These are phyloP conservation scores for Lepidium campestre DNA, from an alignment of 441 rosid genomes.

Conservation along the genomic window DNA sequence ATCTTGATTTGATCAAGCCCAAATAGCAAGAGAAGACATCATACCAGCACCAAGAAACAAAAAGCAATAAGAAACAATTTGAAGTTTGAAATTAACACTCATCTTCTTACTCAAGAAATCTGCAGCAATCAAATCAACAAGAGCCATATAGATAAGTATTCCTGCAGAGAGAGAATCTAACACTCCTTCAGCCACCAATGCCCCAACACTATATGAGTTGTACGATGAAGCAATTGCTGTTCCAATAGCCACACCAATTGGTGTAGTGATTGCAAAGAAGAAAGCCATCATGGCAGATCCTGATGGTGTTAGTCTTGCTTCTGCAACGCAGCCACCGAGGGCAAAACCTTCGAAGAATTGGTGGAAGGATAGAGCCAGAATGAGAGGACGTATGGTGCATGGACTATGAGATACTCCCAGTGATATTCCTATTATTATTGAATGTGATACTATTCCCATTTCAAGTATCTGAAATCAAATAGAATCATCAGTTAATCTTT, in stretches of 20 bases:
- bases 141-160: slow-evolving; percentile 82
- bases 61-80: slow-evolving; percentile 57
- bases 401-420: slow-evolving; percentile 86
- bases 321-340: slow-evolving; percentile 89
- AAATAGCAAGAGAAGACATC: slow-evolving; percentile 78
- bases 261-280: slow-evolving; percentile 74
- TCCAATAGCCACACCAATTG: slow-evolving; percentile 67
- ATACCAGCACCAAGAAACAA: slow-evolving; percentile 79
- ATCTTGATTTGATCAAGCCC: slow-evolving; percentile 38
- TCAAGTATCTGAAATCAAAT: slow-evolving; percentile 48
- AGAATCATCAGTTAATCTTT: background rate
- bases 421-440: slow-evolving; percentile 79
- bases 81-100: slow-evolving; percentile 73
- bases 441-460: slow-evolving; percentile 76
- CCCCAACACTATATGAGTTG: slow-evolving; percentile 29
- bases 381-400: slow-evolving; percentile 81
- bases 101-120: slow-evolving; percentile 79
- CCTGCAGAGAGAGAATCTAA: slow-evolving; percentile 83
- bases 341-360: slow-evolving; percentile 98
- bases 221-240: slow-evolving; percentile 39
- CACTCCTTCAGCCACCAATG: slow-evolving; percentile 67
- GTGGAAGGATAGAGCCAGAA: slow-evolving; percentile 82
- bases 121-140: slow-evolving; percentile 73
- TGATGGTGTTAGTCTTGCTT: slow-evolving; percentile 55
- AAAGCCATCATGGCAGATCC: slow-evolving; percentile 72